Evolutionary conservation across 805 yeast genomes (phyloP), one percentile per base, ranked within the genome.

Genomic region (Ogataea salicorniae): DNA sequence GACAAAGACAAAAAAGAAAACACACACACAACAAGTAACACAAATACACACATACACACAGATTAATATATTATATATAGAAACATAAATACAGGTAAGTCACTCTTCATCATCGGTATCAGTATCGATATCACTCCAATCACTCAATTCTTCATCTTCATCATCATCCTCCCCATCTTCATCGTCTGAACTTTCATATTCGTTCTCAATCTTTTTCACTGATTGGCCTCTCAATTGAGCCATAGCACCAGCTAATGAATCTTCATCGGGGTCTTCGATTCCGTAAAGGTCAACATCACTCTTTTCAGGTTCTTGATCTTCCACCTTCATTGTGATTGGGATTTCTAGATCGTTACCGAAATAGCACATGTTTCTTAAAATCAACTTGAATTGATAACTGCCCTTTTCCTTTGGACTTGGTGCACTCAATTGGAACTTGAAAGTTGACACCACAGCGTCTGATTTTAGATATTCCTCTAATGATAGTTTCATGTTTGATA

Each of bases 321-420:
- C 73, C 34, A 91, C 95, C n/a, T 76, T 72, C 83, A 91, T 76
- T 22, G 70, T 69, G 42, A 88, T 67, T 9, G 91, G 84, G 51
- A 83, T 76, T 54, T 84, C 88, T 22, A 88, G 63, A 62, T 92
- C 97, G 17, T 79, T 68, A 6, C 96, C 96, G 63, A 87, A 88
- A 64, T 88, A 91, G 40, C 86, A 81, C 45, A 86, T 76, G 46
- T 86, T 83, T 60, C 81, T 80, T 60, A 92, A 65, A 22, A 82
- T 68, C 16, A 91, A 71, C 68, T 90, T 77, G 73, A 87, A 87
- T 54, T 79, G 82, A 60, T 69, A 79, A 38, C 69, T 71, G 39
- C 95, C 96, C 16, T 70, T 69, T 47, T 75, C 75, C 17, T 75
- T 76, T n/a, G 98, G 97, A 15, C 95, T 81, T 40, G 95, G 90